A percentile compares a stretch with the other conserved stretches of the same genome.
Conservation (phyloP, 1,284 basidiomycete genomes). For the Papiliotrema laurentii region DNA sequence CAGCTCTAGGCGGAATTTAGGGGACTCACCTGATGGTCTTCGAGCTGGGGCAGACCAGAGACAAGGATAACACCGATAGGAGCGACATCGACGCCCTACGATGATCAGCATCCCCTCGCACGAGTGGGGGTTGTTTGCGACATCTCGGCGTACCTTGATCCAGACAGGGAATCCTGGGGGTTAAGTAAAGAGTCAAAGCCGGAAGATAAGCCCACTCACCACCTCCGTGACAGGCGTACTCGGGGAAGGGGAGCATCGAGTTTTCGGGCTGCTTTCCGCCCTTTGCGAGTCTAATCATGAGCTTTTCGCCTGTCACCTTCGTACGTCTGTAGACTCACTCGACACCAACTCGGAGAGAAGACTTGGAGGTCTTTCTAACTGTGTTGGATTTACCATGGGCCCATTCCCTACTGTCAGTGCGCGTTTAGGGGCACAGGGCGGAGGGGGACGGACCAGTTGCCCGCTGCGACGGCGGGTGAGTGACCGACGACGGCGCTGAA, state of each 20-base stretch:
- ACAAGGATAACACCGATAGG: conserved; percentile 47
- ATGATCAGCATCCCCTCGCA: background rate
- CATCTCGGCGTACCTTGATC: conserved; percentile 19
- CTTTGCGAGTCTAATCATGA: conserved; percentile 17
- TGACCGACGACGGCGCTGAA: conserved; percentile 39
- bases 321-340: conserved; percentile 18
- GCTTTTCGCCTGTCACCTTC: background rate
- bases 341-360: conserved; percentile 37
- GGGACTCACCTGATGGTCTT: conserved; percentile 43
- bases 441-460: conserved; percentile 32
- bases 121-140: conserved; percentile 5
- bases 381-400: conserved; percentile 43
- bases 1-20: conserved; percentile 1
- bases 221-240: conserved; percentile 44
- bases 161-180: conserved; percentile 41
- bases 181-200: background rate
- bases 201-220: conserved; percentile 16
- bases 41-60: conserved; percentile 44
- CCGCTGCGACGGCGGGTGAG: conserved; percentile 28
- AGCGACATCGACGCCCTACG: conserved; percentile 18
- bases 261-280: conserved; percentile 27
- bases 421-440: conserved; percentile 2
- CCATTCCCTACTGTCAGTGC: conserved; percentile 21
- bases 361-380: conserved; percentile 36
- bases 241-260: conserved; percentile 31